Base-by-base conservation (phyloP, 1,284 basidiomycete species). In the Leccinum colubrinum region DNA sequence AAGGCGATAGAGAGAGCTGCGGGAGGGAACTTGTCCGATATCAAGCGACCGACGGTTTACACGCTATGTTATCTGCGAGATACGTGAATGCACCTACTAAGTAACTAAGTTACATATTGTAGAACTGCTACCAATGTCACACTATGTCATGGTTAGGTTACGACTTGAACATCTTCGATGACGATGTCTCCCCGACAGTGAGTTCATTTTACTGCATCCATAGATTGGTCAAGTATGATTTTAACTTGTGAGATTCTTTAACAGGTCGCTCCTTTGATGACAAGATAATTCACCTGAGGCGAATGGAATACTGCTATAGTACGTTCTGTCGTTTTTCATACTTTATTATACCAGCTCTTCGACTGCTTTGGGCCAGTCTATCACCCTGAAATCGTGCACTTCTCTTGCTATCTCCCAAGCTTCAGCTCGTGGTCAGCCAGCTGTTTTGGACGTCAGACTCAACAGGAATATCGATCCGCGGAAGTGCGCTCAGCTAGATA, bases 1-100 rank as follows among this genome's bases (percentile, higher is more conserved):
- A 79, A 77, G 64, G 87, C 83, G 1, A 81, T 90, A 17, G 83
- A 84, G 68, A 80, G 84, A 63, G 86, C 86, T 17, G 86, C 86
- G 51, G 86, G 86, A 4, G 86, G 86, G 3, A 77, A 80, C 43
- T 65, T 90, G 66, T 66, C 77, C 1, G 83, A 81, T 27, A 63
- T 82, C 50, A 79, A 74, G 63, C 81, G 62, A 70, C 11, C 15
- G 5, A n/a, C n/a, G n/a, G n/a, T 20, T 20, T 20, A 20, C 20
- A 20, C 20, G 20, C 2, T 20, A 22, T 22, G 22, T 22, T 22
- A 22, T 22, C 22, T 22, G 8, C 7, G 33, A 33, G 33, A 33
- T 9, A 11, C 33, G 5, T 43, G 14, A 50, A 22, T 22, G 20
- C 20, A 20, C 20, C 20, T 20, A 20, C 20, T 20, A 20, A 20